Base-by-base conservation (phyloP, 495 filamentous ascomycete species). In the Lepidopterella palustris region DNA sequence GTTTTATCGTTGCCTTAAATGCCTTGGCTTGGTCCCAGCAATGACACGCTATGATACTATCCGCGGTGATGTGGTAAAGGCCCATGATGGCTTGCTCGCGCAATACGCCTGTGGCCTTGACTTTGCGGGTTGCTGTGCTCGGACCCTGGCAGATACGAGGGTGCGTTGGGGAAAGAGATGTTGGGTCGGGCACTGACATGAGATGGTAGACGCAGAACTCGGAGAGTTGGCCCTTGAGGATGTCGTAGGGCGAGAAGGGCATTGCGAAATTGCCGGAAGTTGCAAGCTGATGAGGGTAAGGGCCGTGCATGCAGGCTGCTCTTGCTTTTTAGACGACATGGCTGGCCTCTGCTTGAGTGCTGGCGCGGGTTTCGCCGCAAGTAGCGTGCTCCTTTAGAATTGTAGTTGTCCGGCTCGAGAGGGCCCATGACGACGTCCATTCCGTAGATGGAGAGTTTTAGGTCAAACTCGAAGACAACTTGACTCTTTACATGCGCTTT, bases 151-250 rank as follows among this genome's bases (percentile, higher is more conserved):
- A 47, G 32, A 62, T 57, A 8, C 49, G 25, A 2, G 42, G 21
- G 13, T 51, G 26, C 15, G 20, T 45, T 26, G 48, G 39, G 9
- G 23, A 10, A 29, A 61, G 42, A 5, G 52, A 26, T 8, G 29
- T 23, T 1, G 20, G n/a, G 3, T 53, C 24, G 8, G 32, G 20
- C 45, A 32, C 21, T 15, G 2, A 53, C 68, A 79, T 73, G 20
- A 79, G 64, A 57, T 81, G 78, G 57, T 79, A 81, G 24, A 81
- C 60, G 49, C 63, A 74, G 58, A 81, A 81, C 58, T 71, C 62
- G 11, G 70, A 64, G 10, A 70, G 72, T 1, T 69, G 71, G 0
- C 76, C 77, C 6, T 72, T 27, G 20, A 70, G 59, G 25, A 75
- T 70, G 15, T 78, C 73, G 8, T 69, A 60, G 18, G 71, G 70